phyloP scores from a whole-genome alignment of 495 filamentous ascomycete genomes.

The Clavariopsis aquatica region DNA sequence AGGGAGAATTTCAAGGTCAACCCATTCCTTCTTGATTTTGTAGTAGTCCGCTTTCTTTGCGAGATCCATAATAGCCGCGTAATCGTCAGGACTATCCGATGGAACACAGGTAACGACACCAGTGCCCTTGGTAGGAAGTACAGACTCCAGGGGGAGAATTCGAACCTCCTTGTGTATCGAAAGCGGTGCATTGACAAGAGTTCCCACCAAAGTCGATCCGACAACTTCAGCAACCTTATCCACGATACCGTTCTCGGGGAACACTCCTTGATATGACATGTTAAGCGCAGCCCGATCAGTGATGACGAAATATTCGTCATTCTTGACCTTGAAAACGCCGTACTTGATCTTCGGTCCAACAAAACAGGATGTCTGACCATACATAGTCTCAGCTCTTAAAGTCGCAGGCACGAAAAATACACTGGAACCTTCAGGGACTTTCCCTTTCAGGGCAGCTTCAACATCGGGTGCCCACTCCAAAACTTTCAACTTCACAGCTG shows the following conservation, averaged over 20 bases:
- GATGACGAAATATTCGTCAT: slow-evolving; percentile 82
- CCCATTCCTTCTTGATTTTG: slow-evolving; percentile 96
- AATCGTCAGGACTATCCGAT: slow-evolving; percentile 94
- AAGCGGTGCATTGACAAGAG: slow-evolving; percentile 82
- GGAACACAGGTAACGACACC: slow-evolving; percentile 95
- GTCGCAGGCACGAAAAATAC: slow-evolving; percentile 91
- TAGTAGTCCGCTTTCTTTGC: slow-evolving; percentile 98
- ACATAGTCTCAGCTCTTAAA: slow-evolving; percentile 97
- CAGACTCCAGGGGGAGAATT: slow-evolving; percentile 91
- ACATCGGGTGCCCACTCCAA: slow-evolving; percentile 78
- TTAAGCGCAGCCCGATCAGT: slow-evolving; percentile 88
- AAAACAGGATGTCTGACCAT: slow-evolving; percentile 94
- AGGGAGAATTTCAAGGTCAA: slow-evolving; percentile 73
- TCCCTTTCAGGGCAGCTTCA: slow-evolving; percentile 65
- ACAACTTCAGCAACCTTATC: slow-evolving; percentile 72
- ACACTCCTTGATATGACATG: slow-evolving; percentile 92
- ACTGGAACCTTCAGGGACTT: slow-evolving; percentile 74
- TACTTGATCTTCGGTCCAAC: slow-evolving; percentile 88
- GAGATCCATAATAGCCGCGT: slow-evolving; percentile 81
- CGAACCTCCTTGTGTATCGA: slow-evolving; percentile 85
- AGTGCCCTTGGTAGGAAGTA: slow-evolving; percentile 89
- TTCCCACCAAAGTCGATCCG: slow-evolving; percentile 79
- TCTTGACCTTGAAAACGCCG: slow-evolving; percentile 79
- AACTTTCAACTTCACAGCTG: slow-evolving; percentile 83
- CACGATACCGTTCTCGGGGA: slow-evolving; percentile 68